phyloP scores from a whole-genome alignment of 169 alveolate species.

The Plasmodium cynomolgi region DNA sequence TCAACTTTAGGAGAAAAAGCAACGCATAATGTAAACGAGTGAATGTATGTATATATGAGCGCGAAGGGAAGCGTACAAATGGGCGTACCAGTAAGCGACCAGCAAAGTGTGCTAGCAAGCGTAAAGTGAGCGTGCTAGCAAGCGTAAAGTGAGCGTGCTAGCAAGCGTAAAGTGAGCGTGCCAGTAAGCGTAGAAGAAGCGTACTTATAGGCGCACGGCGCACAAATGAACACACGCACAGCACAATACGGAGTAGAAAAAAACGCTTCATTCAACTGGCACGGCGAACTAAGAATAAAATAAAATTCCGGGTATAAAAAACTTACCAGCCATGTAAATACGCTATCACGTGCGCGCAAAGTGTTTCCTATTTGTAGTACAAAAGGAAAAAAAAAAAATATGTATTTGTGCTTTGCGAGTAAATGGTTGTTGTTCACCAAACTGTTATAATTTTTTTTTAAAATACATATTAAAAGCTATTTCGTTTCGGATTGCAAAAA shows the following conservation, averaged over 20 bases:
- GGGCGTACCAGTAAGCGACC: neutral
- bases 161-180: neutral
- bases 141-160: neutral
- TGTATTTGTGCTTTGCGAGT: neutral
- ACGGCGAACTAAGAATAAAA: conserved; percentile 39
- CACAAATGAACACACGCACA: neutral
- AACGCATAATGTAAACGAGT: neutral
- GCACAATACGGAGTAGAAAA: conserved; percentile 9
- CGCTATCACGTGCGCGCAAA: conserved; percentile 63
- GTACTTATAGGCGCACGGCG: neutral
- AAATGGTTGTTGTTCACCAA: conserved; percentile 34
- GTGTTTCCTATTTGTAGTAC: conserved; percentile 23
- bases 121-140: neutral
- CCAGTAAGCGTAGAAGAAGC: neutral
- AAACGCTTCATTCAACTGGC: conserved; percentile 9
- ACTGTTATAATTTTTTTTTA: conserved; percentile 15
- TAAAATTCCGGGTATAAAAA: conserved; percentile 12
- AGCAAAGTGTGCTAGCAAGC: neutral
- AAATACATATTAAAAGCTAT: conserved; percentile 46
- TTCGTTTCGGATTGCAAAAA: neutral
- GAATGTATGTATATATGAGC: neutral
- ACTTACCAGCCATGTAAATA: neutral
- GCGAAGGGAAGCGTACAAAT: neutral
- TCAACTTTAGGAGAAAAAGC: conserved; percentile 4
- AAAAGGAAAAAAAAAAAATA: neutral